Base-by-base conservation (phyloP, 345 rosid genomes). In the Brassica napus region DNA sequence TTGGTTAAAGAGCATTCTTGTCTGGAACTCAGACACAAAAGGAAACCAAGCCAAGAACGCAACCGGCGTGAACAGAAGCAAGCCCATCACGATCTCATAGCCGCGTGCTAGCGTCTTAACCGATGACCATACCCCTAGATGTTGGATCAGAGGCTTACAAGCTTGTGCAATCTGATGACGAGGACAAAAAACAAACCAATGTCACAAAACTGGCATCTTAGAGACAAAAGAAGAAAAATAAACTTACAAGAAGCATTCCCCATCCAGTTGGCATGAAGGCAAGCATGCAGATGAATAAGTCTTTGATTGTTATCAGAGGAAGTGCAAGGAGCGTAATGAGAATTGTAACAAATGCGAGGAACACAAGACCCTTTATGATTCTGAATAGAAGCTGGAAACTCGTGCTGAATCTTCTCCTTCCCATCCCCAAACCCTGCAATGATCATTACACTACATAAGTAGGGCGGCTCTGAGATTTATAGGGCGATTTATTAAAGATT, bases 1-100 rank as follows among this genome's bases (percentile, higher is more conserved):
- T 85, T 93, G 97, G 89, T 93, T 93, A 84, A 93, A 93, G 23
- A 93, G 87, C 93, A 93, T 89, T 61, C 98, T 87, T 28, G 94
- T 90, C 79, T 93, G 97, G 84, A 93, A 93, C 78, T 91, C 97
- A 0, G 97, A 91, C 60, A 93, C 92, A 59, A 90, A 89, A 2
- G 98, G 98, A 81, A 93, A 92, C 98, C 98, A 93, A 11, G 97
- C 94, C 72, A 93, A 82, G 86, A 91, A 85, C 3, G 97, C 98
- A 54, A 91, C 92, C 0, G 95, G 98, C 8, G 93, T 89, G 83
- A 93, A 91, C 70, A 93, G 62, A 52, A 91, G 85, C 83, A 91
- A 79, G 15, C 98, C 98, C 90, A 89, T 88, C 1, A 90, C 74
- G 28, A 84, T 82, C 82, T 92, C 97, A 65, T 88, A 90, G 5